These are phyloP conservation scores for Citrus australasica DNA, from an alignment of 345 rosid species.

Conservation along the genomic window DNA sequence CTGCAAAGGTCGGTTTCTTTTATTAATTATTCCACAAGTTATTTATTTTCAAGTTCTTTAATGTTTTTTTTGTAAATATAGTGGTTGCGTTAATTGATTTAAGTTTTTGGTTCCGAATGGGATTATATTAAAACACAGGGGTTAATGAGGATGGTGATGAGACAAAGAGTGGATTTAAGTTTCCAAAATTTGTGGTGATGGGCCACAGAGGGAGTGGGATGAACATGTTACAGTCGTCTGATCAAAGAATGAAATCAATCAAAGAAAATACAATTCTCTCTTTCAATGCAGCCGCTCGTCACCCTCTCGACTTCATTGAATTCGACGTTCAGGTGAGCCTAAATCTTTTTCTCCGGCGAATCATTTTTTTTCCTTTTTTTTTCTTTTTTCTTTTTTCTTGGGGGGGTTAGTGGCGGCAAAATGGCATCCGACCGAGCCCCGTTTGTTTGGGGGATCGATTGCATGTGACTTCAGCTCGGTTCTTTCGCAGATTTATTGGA, in stretches of 20 bases:
- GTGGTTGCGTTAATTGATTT: background rate
- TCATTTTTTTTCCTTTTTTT: background rate
- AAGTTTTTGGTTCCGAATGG: background rate
- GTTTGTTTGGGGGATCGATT: background rate
- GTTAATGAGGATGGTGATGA: slow-evolving; percentile 28
- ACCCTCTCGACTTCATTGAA: slow-evolving; percentile 60
- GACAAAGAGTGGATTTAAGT: slow-evolving; percentile 11
- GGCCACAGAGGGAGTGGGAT: slow-evolving; percentile 78
- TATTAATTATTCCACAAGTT: background rate
- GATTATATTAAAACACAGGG: slow-evolving; percentile 10
- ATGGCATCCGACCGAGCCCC: background rate
- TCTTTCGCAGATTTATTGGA: background rate
- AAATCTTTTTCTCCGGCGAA: background rate
- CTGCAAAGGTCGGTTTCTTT: slow-evolving; percentile 22
- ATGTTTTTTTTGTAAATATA: background rate
- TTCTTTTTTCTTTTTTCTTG: too few relatives aligned
- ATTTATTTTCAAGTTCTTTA: background rate
- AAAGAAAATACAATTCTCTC: slow-evolving; percentile 66
- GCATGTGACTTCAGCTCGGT: background rate
- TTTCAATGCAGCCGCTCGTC: slow-evolving; percentile 49
- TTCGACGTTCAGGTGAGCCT: slow-evolving; percentile 70
- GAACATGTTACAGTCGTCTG: slow-evolving; percentile 49
- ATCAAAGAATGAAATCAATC: slow-evolving; percentile 44
- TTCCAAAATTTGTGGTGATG: slow-evolving; percentile 51
- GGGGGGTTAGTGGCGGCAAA: too few relatives aligned